These are phyloP conservation scores for Claviceps maximensis DNA, from an alignment of 2,329 filamentous ascomycete species.

Conservation along the genomic window DNA sequence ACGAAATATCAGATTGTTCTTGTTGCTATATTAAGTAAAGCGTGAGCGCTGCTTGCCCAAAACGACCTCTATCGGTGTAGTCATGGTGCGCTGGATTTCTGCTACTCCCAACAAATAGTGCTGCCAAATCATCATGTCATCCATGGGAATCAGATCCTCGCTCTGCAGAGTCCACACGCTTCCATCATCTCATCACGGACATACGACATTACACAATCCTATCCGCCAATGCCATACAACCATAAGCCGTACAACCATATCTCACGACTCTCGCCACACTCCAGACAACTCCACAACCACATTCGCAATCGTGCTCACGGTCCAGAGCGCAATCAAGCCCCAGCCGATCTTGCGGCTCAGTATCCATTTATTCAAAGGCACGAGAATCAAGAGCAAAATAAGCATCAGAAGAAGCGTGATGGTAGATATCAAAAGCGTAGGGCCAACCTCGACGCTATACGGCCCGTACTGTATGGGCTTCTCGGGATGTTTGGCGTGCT, in stretches of 20 bases:
- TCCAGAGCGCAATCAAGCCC: conserved; percentile 69
- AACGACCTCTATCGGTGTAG: too few relatives aligned
- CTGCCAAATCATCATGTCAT: too few relatives aligned
- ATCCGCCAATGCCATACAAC: too few relatives aligned
- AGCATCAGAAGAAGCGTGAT: conserved; percentile 74
- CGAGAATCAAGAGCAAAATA: conserved; percentile 60
- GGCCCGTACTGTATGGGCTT: conserved; percentile 53
- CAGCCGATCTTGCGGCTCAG: conserved; percentile 75
- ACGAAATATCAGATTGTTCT: too few relatives aligned
- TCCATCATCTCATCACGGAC: too few relatives aligned
- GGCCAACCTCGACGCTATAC: conserved; percentile 73
- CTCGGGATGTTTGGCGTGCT: conserved; percentile 54
- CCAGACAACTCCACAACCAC: conserved; percentile 64
- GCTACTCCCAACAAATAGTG: neutral
- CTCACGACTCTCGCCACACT: conserved; percentile 23
- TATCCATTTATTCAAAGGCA: conserved; percentile 77
- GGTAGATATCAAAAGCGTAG: conserved; percentile 73
- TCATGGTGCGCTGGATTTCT: too few relatives aligned
- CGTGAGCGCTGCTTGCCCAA: too few relatives aligned
- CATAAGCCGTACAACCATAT: too few relatives aligned
- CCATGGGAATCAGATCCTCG: too few relatives aligned
- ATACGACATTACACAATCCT: too few relatives aligned
- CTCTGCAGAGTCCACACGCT: too few relatives aligned
- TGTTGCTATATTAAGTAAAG: too few relatives aligned
- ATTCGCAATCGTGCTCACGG: conserved; percentile 65